A percentile compares a stretch with the other conserved stretches of the same genome.
Evolutionary conservation across 257 asterid species (phyloP).

Genomic region (Scutellaria minor): DNA sequence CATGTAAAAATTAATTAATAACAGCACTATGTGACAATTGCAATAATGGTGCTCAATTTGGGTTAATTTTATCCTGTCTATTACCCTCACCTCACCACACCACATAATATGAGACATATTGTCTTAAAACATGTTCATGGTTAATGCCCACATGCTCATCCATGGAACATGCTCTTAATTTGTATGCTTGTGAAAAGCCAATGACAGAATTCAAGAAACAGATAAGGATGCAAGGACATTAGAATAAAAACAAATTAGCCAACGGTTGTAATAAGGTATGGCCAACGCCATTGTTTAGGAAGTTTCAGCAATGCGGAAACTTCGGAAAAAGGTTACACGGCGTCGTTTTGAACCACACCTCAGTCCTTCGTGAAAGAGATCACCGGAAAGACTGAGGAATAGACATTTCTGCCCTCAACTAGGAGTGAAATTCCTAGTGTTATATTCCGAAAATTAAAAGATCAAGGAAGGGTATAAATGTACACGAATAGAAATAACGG

Average conservation of each 20-base stretch:
- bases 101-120: no score
- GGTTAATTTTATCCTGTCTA: no score
- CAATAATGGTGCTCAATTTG: not conserved
- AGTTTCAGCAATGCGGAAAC: conserved; percentile 20
- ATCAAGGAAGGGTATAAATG: conserved; percentile 13
- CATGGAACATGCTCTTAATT: not conserved
- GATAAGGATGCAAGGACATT: conserved; percentile 1
- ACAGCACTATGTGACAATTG: conserved; percentile 1
- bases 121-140: no score
- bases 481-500: not conserved
- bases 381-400: not conserved
- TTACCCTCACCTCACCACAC: no score
- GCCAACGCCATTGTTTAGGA: conserved; percentile 13
- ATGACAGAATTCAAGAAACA: not conserved
- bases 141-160: no score
- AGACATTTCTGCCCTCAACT: not conserved
- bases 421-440: not conserved
- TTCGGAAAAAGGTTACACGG: conserved; percentile 1
- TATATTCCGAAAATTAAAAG: not conserved
- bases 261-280: conserved; percentile 13
- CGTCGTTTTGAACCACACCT: conserved; percentile 23
- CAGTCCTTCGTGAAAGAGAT: not conserved
- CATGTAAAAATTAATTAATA: not conserved
- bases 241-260: conserved; percentile 18
- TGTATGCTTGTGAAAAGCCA: not conserved